Evolutionary conservation across 1,284 basidiomycete species (phyloP).

Genomic region (Cronartium ribicola): DNA sequence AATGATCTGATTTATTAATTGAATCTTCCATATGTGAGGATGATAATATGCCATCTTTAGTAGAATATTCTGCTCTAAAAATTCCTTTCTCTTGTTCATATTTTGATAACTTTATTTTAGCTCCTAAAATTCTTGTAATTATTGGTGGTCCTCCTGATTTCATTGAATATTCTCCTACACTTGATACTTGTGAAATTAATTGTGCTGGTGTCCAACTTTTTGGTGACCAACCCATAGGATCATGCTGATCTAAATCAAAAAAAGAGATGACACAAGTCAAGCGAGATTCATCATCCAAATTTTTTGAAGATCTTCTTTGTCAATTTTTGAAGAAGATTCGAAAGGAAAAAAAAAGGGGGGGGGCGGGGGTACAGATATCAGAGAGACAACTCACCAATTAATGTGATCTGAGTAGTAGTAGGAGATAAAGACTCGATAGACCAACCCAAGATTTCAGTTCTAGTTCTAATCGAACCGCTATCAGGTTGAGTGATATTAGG

Average conservation of each 20-base stretch:
- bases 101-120: slow-evolving; percentile 65
- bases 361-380: neutral
- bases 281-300: slow-evolving; percentile 1
- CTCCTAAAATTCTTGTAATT: slow-evolving; percentile 73
- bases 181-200: slow-evolving; percentile 70
- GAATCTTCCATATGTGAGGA: slow-evolving; percentile 41
- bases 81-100: slow-evolving; percentile 83
- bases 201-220: slow-evolving; percentile 87
- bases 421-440: slow-evolving; percentile 92
- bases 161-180: slow-evolving; percentile 89
- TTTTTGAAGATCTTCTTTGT: no score
- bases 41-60: slow-evolving; percentile 46
- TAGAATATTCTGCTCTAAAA: slow-evolving; percentile 74
- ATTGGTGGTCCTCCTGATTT: slow-evolving; percentile 90
- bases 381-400: slow-evolving; percentile 56
- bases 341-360: neutral
- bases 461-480: slow-evolving; percentile 78
- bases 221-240: slow-evolving; percentile 94
- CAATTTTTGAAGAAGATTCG: neutral
- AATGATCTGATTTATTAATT: slow-evolving; percentile 40
- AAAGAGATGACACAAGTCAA: neutral
- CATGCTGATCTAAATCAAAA: slow-evolving; percentile 70
- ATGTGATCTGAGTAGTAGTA: slow-evolving; percentile 85
- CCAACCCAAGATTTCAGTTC: slow-evolving; percentile 94
- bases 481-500: slow-evolving; percentile 69